Evolutionary conservation across 495 filamentous ascomycete genomes (phyloP).

Genomic region (Penicillium bovifimosum): DNA sequence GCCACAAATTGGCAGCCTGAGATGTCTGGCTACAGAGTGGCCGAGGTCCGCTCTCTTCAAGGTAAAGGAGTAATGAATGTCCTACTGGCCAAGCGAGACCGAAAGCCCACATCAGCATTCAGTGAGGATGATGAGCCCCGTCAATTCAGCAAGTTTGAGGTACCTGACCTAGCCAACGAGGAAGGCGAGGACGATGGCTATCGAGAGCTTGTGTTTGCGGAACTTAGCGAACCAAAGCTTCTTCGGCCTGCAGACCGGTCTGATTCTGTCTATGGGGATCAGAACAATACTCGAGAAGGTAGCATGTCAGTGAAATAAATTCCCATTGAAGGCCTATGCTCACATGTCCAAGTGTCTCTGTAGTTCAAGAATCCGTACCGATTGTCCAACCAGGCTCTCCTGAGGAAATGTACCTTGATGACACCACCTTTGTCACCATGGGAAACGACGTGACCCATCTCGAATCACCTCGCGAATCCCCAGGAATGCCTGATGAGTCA

Average conservation of each 20-base stretch:
- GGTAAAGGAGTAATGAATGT: constrained; percentile 50
- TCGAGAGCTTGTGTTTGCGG: constrained; percentile 46
- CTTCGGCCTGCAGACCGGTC: constrained; percentile 34
- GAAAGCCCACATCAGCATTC: constrained; percentile 42
- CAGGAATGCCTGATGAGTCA: constrained; percentile 9
- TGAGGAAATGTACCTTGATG: constrained; percentile 23
- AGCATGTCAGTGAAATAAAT: constrained; percentile 43
- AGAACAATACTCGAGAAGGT: constrained; percentile 23
- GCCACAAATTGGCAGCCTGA: constrained; percentile 73
- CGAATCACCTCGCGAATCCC: constrained; percentile 8
- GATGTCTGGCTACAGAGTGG: constrained; percentile 62
- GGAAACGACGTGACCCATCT: constrained; percentile 12
- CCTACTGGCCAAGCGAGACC: constrained; percentile 65
- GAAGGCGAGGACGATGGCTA: constrained; percentile 51
- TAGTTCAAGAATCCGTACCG: constrained; percentile 26
- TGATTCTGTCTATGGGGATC: constrained; percentile 10
- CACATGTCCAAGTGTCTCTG: constrained; percentile 33
- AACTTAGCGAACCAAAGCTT: constrained; percentile 59
- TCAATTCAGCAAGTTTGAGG: constrained; percentile 60
- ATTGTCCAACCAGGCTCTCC: constrained; percentile 4
- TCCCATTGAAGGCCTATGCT: constrained; percentile 27
- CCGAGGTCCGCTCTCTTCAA: constrained; percentile 51
- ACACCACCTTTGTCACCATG: constrained; percentile 21
- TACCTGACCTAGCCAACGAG: constrained; percentile 53
- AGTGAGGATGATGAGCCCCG: constrained; percentile 51